Conservation (phyloP, 2,329 filamentous ascomycete species). For the Trichoderma hamatum region DNA sequence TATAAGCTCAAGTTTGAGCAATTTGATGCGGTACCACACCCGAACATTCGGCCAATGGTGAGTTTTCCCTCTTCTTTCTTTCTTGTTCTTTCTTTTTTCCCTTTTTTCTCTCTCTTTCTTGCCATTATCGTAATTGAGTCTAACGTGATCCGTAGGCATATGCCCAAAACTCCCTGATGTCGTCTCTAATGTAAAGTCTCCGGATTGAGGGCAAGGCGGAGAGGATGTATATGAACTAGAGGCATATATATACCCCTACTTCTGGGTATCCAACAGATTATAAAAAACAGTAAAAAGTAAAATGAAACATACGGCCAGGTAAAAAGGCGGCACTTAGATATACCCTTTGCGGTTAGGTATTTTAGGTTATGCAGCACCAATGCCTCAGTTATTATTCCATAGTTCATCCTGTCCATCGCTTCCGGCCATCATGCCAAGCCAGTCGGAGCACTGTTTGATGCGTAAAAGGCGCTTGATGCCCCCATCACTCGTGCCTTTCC, state of each 20-base stretch:
- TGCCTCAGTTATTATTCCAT: constrained; percentile 49
- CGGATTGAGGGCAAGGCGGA: background rate
- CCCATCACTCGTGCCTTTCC: constrained; percentile 53
- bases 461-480: constrained; percentile 55
- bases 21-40: constrained; percentile 96
- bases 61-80: constrained; percentile 31
- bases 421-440: constrained; percentile 64
- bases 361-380: constrained; percentile 23
- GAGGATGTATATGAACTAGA: constrained; percentile 28
- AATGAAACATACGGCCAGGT: background rate
- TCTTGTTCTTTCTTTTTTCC: background rate
- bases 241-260: background rate
- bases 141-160: constrained; percentile 63
- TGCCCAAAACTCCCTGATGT: constrained; percentile 80
- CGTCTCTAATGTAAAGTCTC: constrained; percentile 65
- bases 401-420: constrained; percentile 48
- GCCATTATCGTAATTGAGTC: background rate
- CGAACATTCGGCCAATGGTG: constrained; percentile 91
- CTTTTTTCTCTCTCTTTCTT: background rate
- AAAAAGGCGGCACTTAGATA: constrained; percentile 24
- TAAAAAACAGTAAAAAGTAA: constrained; percentile 33
- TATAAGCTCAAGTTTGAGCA: constrained; percentile 91
- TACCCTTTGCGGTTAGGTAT: constrained; percentile 19
- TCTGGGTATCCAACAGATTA: constrained; percentile 19
- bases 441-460: constrained; percentile 63